Evolutionary conservation across 2,329 filamentous ascomycete genomes (phyloP).

Genomic region (Atkinsonella hypoxylon): DNA sequence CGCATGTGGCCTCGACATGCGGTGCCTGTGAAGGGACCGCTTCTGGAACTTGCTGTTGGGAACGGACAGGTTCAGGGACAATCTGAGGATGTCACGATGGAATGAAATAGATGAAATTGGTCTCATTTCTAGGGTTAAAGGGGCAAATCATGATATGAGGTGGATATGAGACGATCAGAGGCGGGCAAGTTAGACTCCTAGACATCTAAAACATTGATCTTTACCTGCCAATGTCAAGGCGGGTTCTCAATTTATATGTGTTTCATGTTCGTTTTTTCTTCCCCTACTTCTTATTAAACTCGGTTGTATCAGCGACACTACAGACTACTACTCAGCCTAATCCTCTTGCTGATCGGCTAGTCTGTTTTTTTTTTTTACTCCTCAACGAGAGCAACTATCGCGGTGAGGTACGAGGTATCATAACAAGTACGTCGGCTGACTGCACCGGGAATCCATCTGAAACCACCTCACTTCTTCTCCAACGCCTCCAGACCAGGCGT

Average conservation of each 20-base stretch:
- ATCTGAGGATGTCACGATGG: conserved; percentile 25
- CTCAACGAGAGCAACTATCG: no score
- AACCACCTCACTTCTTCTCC: conserved; percentile 7
- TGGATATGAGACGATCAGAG: neutral
- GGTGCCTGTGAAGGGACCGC: conserved; percentile 28
- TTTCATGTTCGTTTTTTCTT: no score
- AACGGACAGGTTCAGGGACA: conserved; percentile 6
- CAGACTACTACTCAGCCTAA: no score
- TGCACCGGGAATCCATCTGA: no score
- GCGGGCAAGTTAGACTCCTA: neutral
- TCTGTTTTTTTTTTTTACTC: no score
- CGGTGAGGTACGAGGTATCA: no score
- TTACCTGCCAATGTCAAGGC: neutral
- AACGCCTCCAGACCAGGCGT: conserved; percentile 43
- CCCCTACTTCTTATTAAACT: no score
- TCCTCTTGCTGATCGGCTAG: no score
- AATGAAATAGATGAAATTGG: conserved; percentile 8
- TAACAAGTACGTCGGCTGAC: no score
- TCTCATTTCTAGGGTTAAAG: neutral
- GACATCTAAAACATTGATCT: neutral
- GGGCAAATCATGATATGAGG: neutral
- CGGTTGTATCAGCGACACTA: no score
- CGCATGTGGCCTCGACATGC: conserved; percentile 69
- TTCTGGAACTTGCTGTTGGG: conserved; percentile 25
- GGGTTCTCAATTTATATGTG: no score